Base-by-base conservation (phyloP, 2,329 filamentous ascomycete genomes). In the Pleoardoris graminearum region DNA sequence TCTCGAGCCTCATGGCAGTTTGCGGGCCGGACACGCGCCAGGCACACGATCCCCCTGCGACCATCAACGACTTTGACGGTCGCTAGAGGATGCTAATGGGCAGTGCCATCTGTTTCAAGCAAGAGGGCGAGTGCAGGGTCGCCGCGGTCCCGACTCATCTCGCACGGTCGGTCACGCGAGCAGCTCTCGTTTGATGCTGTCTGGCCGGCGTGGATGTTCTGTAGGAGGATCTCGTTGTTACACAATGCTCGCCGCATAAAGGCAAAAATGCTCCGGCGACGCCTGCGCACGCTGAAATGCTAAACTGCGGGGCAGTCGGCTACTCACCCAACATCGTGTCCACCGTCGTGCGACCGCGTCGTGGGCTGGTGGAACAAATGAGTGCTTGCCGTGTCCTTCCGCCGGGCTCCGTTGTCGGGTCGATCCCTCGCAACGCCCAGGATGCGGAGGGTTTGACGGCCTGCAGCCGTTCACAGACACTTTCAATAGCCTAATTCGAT, bases 401-500 rank as follows among this genome's bases (percentile, higher is more conserved):
- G 30, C 30, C 19, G 6, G 6, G 21, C 29, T 32, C 35, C 44
- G 32, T 47, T 37, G 32, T 27, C 44, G 44, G n/a, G 35, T 38
- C 35, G 44, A 45, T 45, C 44, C n/a, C n/a, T n/a, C n/a, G n/a
- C n/a, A n/a, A n/a, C n/a, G n/a, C n/a, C n/a, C n/a, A n/a, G n/a
- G n/a, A n/a, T n/a, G n/a, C n/a, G n/a, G n/a, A n/a, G n/a, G n/a
- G n/a, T n/a, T n/a, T n/a, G n/a, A n/a, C 66, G 63, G 68, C 61
- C 54, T 63, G 61, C 65, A 66, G 62, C 61, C 56, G 51, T 58
- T 56, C 58, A 50, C 61, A 67, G 27, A 69, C 64, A 66, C 67
- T n/a, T 61, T 63, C 49, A 68, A 70, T 70, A 72, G 70, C 68
- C 69, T 70, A 59, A 60, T 69, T 66, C 52, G 65, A 66, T 58